These are phyloP conservation scores for Pyropia haitanensis DNA, from an alignment of 23 red algal genomes.

Conservation along the genomic window DNA sequence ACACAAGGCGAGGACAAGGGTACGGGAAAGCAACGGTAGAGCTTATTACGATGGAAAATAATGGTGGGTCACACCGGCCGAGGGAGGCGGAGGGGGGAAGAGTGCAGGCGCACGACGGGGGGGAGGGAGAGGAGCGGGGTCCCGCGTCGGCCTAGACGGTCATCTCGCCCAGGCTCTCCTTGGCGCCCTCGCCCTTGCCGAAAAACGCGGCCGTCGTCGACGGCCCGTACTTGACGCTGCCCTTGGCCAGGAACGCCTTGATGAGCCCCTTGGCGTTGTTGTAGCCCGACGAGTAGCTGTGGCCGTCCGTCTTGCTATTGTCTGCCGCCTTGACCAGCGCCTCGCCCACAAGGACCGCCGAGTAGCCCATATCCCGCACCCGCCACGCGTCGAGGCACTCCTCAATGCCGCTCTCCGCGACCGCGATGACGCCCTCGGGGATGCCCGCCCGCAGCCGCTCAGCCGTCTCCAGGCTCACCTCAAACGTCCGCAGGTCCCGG, in stretches of 20 bases:
- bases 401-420: constrained; percentile 93
- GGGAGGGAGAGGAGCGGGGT: no score
- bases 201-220: constrained; percentile 38
- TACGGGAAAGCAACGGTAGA: no score
- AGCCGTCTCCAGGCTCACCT: constrained; percentile 59
- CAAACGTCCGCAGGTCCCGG: constrained; percentile 73
- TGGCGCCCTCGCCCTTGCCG: constrained; percentile 91
- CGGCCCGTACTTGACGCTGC: constrained; percentile 58
- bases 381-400: constrained; percentile 77
- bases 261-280: constrained; percentile 84
- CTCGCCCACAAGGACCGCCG: constrained; percentile 89
- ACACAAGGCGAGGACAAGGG: no score
- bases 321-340: constrained; percentile 55
- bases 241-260: constrained; percentile 72
- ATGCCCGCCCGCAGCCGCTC: constrained; percentile 36
- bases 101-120: no score
- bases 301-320: constrained; percentile 16
- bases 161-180: constrained; percentile 51
- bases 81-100: no score
- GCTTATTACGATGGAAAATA: no score
- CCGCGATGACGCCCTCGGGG: constrained; percentile 56
- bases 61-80: no score
- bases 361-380: constrained; percentile 86
- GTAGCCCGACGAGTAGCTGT: constrained; percentile 47
- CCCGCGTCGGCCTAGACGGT: no score